These are phyloP conservation scores for Baorangia bicolor DNA, from an alignment of 768 basidiomycete species.

Conservation along the genomic window DNA sequence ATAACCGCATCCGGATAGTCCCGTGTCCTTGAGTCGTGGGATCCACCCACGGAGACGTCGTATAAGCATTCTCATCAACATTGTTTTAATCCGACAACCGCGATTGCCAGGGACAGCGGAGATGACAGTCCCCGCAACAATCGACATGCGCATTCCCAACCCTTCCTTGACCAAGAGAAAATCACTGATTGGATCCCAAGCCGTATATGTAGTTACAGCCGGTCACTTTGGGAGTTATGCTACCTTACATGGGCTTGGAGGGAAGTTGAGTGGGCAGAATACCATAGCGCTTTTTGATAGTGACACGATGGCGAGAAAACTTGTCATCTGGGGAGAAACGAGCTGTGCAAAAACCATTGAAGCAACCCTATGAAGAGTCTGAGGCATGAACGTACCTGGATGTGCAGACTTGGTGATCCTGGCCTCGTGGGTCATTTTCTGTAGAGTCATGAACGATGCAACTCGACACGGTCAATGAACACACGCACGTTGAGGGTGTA, in stretches of 20 bases:
- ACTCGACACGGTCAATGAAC: not conserved
- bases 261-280: slow-evolving; percentile 90
- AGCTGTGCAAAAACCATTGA: slow-evolving; percentile 45
- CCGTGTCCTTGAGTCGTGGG: too few species aligned
- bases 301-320: slow-evolving; percentile 96
- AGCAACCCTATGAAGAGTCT: not conserved
- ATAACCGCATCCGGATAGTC: too few species aligned
- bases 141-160: not conserved
- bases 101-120: not conserved
- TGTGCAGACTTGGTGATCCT: slow-evolving; percentile 94
- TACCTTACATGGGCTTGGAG: slow-evolving; percentile 73
- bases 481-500: slow-evolving; percentile 89
- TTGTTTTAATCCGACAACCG: too few species aligned
- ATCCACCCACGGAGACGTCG: too few species aligned
- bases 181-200: not conserved
- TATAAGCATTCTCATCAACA: too few species aligned
- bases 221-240: not conserved
- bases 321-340: slow-evolving; percentile 99
- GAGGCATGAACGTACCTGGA: slow-evolving; percentile 62
- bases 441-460: slow-evolving; percentile 9
- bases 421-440: slow-evolving; percentile 86
- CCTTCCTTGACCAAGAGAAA: not conserved
- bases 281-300: slow-evolving; percentile 90
- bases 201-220: not conserved
- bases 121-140: not conserved